Base-by-base conservation (phyloP, 2,329 filamentous ascomycete species). In the Cytospora schulzeri region DNA sequence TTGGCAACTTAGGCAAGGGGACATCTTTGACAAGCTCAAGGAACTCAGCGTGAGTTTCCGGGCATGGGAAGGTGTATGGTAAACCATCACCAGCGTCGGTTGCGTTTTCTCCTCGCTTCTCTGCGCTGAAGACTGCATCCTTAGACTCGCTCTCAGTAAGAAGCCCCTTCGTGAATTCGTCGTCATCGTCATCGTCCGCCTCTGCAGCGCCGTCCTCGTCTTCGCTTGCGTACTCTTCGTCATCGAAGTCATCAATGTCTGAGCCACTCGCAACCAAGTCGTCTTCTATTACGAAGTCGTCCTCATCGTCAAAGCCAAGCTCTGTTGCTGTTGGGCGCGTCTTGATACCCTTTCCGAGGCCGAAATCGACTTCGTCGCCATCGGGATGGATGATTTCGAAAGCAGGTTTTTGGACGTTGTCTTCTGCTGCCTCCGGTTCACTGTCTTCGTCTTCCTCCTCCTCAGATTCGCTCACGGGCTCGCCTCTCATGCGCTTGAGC, bases 271-370 rank as follows among this genome's bases (percentile, higher is more conserved):
- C 93, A 38, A 97, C 85, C 19, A 98, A 83, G 72, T 96, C 90
- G 67, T 95, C 91, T 65, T 98, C 94, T 67, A 97, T 88, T 29
- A 94, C 75, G 71, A 98, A 98, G 70, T 97, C 92, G 71, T 98
- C 94, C 73, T 98, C 94, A 70, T 97, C 94, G 69, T 97, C 93
- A 38, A 96, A 89, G 7, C 88, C 91, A 22, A 93, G 76, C 64
- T 89, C 84, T 14, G 84, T 81, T 4, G 83, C 84, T 9, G 85
- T 87, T 35, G 81, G 82, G 28, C 82, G 80, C 60, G 80, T 78
- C 70, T 80, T 85, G 68, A 89, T 85, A 52, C 87, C 87, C 57
- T 76, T 74, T 38, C 87, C 87, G 19, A 90, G 78, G 3, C 85
- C 84, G 73, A 86, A 90, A 63, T 84, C 82, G 35, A 87, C 84